Evolutionary conservation across 441 rosid genomes (phyloP), one percentile per base, ranked within the genome.

Genomic region (Adansonia grandidieri): DNA sequence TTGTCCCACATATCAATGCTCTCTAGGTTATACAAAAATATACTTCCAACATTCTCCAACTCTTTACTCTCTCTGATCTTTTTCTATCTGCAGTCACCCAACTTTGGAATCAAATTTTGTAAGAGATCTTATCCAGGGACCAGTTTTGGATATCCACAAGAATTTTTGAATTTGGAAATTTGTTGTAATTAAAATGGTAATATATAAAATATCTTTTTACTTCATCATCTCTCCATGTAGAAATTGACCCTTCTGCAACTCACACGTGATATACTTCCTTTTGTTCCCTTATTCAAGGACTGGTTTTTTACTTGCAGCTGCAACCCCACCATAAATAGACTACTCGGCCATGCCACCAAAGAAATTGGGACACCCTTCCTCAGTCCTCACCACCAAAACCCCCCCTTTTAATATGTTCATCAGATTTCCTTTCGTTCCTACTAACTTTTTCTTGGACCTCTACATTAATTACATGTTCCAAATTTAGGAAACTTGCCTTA

Each of bases 321-420:
- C 32, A 64, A 69, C 84, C 86, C 88, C 86, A 80, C 81, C 77
- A 64, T 57, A 78, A 84, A 85, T 81, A 69, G 90, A 87, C 87
- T 3, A 84, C 66, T 87, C 88, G 79, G 61, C 76, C 56, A 50
- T 75, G 72, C 78, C 83, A 77, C 72, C 82, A 32, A 44, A 57
- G 10, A 60, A 57, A 42, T 2, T 17, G 32, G 32, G 32, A 28
- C 32, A 28, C 32, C 32, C 32, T 28, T 28, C 32, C 32, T 28
- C 32, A 28, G 32, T 28, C 32, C 32, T 28, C 32, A 28, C 32
- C 32, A 28, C 32, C 32, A 28, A 28, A 28, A 28, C 32, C 2
- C 32, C 32, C 32, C 32, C 32, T 28, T 28, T 28, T 28, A 28
- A 28, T 28, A 28, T 28, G 32, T 28, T 28, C 32, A 2, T 28